Evolutionary conservation across 31 red algal genomes (phyloP).

Genomic region (Porphyra umbilicalis): DNA sequence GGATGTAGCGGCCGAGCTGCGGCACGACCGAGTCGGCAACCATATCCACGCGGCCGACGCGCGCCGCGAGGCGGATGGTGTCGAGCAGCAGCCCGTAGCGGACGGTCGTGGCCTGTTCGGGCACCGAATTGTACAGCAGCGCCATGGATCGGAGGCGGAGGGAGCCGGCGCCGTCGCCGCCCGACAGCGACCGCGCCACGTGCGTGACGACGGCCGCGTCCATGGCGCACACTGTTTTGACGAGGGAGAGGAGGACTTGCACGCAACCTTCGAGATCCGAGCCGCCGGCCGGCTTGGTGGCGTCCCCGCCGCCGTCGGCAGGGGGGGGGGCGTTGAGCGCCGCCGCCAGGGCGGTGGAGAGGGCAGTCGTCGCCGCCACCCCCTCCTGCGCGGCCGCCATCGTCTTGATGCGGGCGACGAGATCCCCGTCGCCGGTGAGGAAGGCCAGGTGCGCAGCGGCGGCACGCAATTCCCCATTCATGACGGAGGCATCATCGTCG

Average conservation of each 20-base stretch:
- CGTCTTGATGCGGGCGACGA: conserved; percentile 3
- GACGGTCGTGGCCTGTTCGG: conserved; percentile 36
- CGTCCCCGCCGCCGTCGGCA: background rate
- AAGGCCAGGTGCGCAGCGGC: conserved; percentile 45
- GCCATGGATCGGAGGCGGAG: conserved; percentile 66
- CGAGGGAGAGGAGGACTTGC: conserved; percentile 56
- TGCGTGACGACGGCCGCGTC: conserved; percentile 46
- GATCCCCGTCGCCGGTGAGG: conserved; percentile 10
- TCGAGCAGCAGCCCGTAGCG: conserved; percentile 41
- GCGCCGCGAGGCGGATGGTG: conserved; percentile 28
- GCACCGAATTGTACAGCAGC: conserved; percentile 69
- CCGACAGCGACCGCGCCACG: conserved; percentile 32
- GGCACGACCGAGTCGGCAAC: background rate
- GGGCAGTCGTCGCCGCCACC: background rate
- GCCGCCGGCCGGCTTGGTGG: background rate
- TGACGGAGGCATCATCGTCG: conserved; percentile 16
- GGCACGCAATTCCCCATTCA: conserved; percentile 36
- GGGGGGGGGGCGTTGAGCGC: conserved; percentile 41
- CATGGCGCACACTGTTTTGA: conserved; percentile 49
- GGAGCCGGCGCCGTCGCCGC: conserved; percentile 26
- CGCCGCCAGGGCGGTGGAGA: conserved; percentile 48
- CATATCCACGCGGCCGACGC: background rate
- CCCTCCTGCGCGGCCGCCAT: background rate
- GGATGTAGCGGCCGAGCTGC: background rate
- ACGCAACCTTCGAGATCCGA: conserved; percentile 64